These are phyloP conservation scores for Penicillium capsulatum DNA, from an alignment of 2,329 filamentous ascomycete species.

Conservation along the genomic window DNA sequence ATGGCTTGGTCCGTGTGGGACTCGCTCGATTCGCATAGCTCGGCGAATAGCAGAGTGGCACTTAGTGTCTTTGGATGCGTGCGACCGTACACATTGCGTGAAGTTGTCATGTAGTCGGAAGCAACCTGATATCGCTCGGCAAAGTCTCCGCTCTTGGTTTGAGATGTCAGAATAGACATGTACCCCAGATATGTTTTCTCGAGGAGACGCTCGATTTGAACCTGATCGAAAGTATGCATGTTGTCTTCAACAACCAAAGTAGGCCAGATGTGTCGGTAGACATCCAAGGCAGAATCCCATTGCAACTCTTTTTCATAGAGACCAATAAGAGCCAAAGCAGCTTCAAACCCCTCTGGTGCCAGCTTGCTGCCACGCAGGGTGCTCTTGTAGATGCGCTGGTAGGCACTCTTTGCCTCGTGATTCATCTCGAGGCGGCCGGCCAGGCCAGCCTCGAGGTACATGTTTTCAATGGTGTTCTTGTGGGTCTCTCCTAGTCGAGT, in stretches of 20 bases:
- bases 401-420: constrained; percentile 37
- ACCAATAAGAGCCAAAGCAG: constrained; percentile 43
- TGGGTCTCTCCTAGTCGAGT: constrained; percentile 36
- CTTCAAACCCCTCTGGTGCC: constrained; percentile 44
- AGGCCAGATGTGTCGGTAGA: constrained; percentile 49
- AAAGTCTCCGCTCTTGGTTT: constrained; percentile 41
- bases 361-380: constrained; percentile 29
- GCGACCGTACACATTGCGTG: constrained; percentile 38
- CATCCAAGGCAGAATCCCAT: constrained; percentile 46
- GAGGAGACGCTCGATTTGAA: constrained; percentile 38
- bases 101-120: constrained; percentile 48
- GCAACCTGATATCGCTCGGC: constrained; percentile 46
- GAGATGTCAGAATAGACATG: constrained; percentile 45
- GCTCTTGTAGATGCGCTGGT: constrained; percentile 44
- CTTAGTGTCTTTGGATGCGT: constrained; percentile 37
- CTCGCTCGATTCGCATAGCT: constrained; percentile 46
- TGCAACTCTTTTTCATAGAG: constrained; percentile 46
- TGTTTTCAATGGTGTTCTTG: constrained; percentile 44
- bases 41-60: constrained; percentile 41
- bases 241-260: constrained; percentile 43
- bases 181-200: constrained; percentile 49
- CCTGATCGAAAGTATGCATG: constrained; percentile 37
- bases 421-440: constrained; percentile 41
- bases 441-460: constrained; percentile 48
- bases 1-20: constrained; percentile 46